Evolutionary conservation across 2,329 filamentous ascomycete genomes (phyloP).

Genomic region (Fusarium tricinctum): DNA sequence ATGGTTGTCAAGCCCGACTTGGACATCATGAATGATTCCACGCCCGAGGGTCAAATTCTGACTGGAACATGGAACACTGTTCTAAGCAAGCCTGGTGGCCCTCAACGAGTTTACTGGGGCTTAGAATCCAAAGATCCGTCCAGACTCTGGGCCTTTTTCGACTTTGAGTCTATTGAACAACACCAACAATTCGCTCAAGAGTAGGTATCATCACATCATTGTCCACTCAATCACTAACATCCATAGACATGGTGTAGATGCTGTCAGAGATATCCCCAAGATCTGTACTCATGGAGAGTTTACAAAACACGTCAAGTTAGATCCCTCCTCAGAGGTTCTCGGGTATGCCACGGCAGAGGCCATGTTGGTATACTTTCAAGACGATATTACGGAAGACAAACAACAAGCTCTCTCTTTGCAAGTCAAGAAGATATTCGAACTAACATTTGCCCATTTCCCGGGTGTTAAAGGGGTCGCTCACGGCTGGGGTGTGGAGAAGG

Average conservation of each 20-base stretch:
- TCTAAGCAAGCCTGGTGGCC: constrained; percentile 5
- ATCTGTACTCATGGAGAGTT: constrained; percentile 26
- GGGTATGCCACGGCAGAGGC: background rate
- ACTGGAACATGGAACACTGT: constrained; percentile 1
- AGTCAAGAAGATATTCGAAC: background rate
- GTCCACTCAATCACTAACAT: background rate
- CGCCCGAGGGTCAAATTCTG: constrained; percentile 11
- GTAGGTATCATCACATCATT: background rate
- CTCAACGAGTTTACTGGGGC: constrained; percentile 21
- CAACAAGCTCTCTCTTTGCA: background rate
- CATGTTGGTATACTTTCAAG: constrained; percentile 12
- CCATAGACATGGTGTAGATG: constrained; percentile 12
- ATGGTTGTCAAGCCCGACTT: constrained; percentile 20
- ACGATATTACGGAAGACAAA: background rate
- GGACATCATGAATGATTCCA: constrained; percentile 17
- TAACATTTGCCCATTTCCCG: background rate
- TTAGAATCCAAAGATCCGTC: constrained; percentile 4
- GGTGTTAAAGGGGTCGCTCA: background rate
- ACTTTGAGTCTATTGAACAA: constrained; percentile 27
- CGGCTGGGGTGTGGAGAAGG: constrained; percentile 18
- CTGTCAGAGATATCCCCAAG: constrained; percentile 26
- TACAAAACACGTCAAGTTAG: constrained; percentile 16
- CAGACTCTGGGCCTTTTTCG: constrained; percentile 29
- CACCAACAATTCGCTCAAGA: constrained; percentile 11
- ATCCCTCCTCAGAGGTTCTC: constrained; percentile 20